These are phyloP conservation scores for Mucor piriformis DNA, from an alignment of 371 early-diverging fungal species.

Conservation along the genomic window DNA sequence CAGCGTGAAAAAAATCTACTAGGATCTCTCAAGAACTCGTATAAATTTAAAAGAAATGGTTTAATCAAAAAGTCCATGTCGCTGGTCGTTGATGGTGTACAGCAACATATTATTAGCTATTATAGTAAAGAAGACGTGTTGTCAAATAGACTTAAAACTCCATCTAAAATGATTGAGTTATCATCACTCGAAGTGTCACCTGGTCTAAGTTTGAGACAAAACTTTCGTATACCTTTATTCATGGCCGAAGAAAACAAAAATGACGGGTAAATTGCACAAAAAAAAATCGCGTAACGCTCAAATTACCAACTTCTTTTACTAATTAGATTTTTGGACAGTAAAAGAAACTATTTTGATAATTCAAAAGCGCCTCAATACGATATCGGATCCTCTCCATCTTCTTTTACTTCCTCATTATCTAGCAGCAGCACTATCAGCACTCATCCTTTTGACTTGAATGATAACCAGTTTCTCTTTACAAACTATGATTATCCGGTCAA, in stretches of 20 bases:
- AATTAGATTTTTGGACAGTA: no score
- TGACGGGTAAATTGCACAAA: neutral
- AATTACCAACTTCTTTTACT: no score
- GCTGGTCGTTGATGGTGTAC: slow-evolving; percentile 66
- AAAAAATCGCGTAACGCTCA: no score
- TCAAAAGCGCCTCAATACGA: no score
- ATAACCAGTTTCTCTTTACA: no score
- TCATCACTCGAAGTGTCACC: slow-evolving; percentile 47
- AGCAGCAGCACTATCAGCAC: no score
- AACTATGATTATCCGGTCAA: no score
- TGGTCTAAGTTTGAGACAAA: slow-evolving; percentile 46
- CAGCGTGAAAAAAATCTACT: slow-evolving; percentile 47
- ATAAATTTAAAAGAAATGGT: slow-evolving; percentile 72
- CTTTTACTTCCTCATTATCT: no score
- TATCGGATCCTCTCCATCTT: no score
- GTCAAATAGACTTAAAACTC: slow-evolving; percentile 46
- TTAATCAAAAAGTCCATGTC: slow-evolving; percentile 84
- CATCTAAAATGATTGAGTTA: slow-evolving; percentile 46
- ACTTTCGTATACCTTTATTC: slow-evolving; percentile 42
- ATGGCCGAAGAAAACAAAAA: neutral
- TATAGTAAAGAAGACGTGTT: slow-evolving; percentile 75
- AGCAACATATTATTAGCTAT: slow-evolving; percentile 81
- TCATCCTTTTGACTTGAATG: no score
- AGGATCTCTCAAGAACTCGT: slow-evolving; percentile 57
- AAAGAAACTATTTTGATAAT: no score